Conservation (phyloP, 441 rosid genomes). For the Pelargonium australe region DNA sequence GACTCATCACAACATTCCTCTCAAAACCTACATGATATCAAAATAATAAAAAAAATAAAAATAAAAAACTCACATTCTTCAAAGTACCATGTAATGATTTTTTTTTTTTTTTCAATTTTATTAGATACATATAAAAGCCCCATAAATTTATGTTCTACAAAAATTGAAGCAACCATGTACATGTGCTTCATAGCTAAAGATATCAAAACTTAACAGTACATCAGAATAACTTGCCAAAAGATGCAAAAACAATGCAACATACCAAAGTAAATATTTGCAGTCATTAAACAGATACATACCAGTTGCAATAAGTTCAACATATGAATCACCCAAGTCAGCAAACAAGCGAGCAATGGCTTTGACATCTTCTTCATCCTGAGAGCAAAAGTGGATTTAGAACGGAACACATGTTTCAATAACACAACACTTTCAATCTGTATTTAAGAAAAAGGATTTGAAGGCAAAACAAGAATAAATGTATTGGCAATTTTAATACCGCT, state of each 20-base stretch:
- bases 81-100: too few relatives aligned
- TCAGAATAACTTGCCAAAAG: slow-evolving; percentile 15
- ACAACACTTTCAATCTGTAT: not conserved
- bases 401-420: not conserved
- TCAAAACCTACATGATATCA: too few relatives aligned
- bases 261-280: slow-evolving; percentile 1
- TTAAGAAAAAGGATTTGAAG: not conserved
- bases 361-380: slow-evolving; percentile 97
- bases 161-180: too few relatives aligned
- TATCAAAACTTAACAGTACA: not conserved
- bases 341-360: slow-evolving; percentile 96
- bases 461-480: not conserved
- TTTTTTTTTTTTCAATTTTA: too few relatives aligned
- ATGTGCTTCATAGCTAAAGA: too few relatives aligned
- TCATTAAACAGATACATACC: slow-evolving; percentile 40
- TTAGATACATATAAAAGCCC: too few relatives aligned
- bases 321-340: slow-evolving; percentile 98
- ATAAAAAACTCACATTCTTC: not conserved
- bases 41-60: not conserved
- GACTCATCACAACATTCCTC: too few relatives aligned
- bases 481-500: too few relatives aligned
- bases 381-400: slow-evolving; percentile 18
- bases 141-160: too few relatives aligned
- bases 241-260: slow-evolving; percentile 20
- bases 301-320: slow-evolving; percentile 89